Percentiles rank a stretch among this genome's conserved stretches.
phyloP scores from a whole-genome alignment of 371 early-diverging fungal genomes.

The Mortierella polycephala region DNA sequence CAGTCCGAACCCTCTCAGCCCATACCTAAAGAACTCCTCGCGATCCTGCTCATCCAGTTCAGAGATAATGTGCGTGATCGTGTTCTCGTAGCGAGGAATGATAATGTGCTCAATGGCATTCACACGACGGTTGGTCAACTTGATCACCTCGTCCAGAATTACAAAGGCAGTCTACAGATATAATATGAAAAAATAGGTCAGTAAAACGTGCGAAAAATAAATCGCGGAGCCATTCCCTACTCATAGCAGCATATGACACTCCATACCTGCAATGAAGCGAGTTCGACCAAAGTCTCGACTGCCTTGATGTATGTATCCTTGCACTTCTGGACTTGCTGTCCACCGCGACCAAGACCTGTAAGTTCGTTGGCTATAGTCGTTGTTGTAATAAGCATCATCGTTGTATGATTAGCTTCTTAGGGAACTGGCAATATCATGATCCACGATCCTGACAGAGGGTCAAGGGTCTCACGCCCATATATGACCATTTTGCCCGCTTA shows the following conservation, averaged over 20 bases:
- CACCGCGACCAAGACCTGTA: slow-evolving; percentile 97
- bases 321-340: slow-evolving; percentile 95
- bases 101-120: slow-evolving; percentile 99
- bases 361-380: slow-evolving; percentile 83
- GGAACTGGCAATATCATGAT: too few species aligned
- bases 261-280: slow-evolving; percentile 94
- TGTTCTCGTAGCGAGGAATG: slow-evolving; percentile 99
- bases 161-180: slow-evolving; percentile 87
- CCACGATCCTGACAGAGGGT: slow-evolving; percentile 3
- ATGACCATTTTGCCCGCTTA: slow-evolving; percentile 34
- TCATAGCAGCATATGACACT: not conserved
- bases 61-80: slow-evolving; percentile 96
- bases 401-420: too few species aligned
- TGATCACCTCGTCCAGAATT: slow-evolving; percentile 98
- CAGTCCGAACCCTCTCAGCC: not conserved
- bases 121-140: slow-evolving; percentile 98
- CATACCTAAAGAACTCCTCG: slow-evolving; percentile 98
- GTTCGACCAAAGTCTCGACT: slow-evolving; percentile 93
- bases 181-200: slow-evolving; percentile 5
- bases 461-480: not conserved
- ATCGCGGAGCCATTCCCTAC: slow-evolving; percentile 1
- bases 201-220: not conserved
- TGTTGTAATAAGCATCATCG: too few species aligned
- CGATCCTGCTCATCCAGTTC: slow-evolving; percentile 99
- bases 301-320: slow-evolving; percentile 95